Base-by-base conservation (phyloP, 2,329 filamentous ascomycete species). In the Aspergillus ochraceoroseus region DNA sequence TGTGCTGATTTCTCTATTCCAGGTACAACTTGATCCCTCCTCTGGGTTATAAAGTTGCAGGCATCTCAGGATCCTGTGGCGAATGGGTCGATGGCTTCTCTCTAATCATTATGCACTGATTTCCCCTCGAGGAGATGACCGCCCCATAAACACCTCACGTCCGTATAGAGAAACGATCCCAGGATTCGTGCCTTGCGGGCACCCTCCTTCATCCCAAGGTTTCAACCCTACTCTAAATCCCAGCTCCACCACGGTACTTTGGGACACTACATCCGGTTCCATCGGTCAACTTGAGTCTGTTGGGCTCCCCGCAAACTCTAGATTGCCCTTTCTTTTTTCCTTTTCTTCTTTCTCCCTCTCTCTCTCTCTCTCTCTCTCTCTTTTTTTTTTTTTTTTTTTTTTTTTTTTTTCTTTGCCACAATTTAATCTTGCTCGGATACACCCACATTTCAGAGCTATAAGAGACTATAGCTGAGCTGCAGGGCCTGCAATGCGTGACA, bases 11-110 rank as follows among this genome's bases (percentile, higher is more conserved):
- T 30, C 13, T 7, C 14, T 15, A 15, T 12, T 15, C 12, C 40
- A 95, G 90, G 48, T 83, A 89, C 63, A 92, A 82, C 22, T 73
- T 98, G 46, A 85, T 96, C 53, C 87, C 90, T 36, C 92, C 92
- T 7, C 76, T 85, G 52, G 90, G 90, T 33, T 95, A 92, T 67
- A 86, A 75, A 51, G 83, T 96, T 58, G 89, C 85, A 46, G 92
- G 92, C 44, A 75, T 96, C 48, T 84, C 86, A 7, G 92, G 92
- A 41, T 86, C 85, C 36, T 86, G 81, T 57, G 87, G 75, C 25
- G 62, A 76, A 33, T 94, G 87, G 87, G 70, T 95, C 14, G 87
- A 95, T 61, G 85, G 85, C 3, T 87, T 95, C 62, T 83, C 85
- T 6, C 72, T 95, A 41, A 80, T 96, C 55, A 85, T 88, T 55